Evolutionary conservation across 1,139 yeast species (phyloP).

Genomic region (Meyerozyma guilliermondii): DNA sequence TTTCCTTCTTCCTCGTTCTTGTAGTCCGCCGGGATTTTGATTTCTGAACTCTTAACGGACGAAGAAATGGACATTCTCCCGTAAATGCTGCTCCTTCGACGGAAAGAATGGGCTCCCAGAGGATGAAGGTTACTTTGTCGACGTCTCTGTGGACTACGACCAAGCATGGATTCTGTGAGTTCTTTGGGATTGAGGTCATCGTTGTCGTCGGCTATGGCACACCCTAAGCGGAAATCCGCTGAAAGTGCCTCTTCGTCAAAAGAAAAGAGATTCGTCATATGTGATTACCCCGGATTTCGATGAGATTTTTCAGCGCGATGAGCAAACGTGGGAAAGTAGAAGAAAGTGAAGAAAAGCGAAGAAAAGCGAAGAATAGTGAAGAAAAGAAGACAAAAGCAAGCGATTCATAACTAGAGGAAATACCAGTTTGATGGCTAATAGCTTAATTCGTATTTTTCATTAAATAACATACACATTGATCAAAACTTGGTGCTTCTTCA

Average conservation of each 20-base stretch:
- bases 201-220: constrained; percentile 3
- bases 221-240: constrained; percentile 6
- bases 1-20: constrained; percentile 7
- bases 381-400: too few species aligned
- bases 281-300: background rate
- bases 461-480: constrained; percentile 39
- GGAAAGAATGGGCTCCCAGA: constrained; percentile 1
- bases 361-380: too few species aligned
- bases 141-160: background rate
- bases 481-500: constrained; percentile 18
- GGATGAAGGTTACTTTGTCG: background rate
- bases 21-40: constrained; percentile 17
- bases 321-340: background rate
- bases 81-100: constrained; percentile 19
- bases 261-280: constrained; percentile 10
- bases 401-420: too few species aligned
- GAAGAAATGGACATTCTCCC: constrained; percentile 18
- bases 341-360: too few species aligned
- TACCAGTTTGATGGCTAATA: too few species aligned
- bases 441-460: too few species aligned
- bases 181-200: constrained; percentile 3
- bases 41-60: constrained; percentile 15
- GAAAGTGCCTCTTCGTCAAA: constrained; percentile 20
- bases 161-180: constrained; percentile 3
- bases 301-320: constrained; percentile 1